A percentile compares a stretch with the other conserved stretches of the same genome.
Evolutionary conservation across 2,329 filamentous ascomycete species (phyloP).

Genomic region (Shiraia bambusicola): DNA sequence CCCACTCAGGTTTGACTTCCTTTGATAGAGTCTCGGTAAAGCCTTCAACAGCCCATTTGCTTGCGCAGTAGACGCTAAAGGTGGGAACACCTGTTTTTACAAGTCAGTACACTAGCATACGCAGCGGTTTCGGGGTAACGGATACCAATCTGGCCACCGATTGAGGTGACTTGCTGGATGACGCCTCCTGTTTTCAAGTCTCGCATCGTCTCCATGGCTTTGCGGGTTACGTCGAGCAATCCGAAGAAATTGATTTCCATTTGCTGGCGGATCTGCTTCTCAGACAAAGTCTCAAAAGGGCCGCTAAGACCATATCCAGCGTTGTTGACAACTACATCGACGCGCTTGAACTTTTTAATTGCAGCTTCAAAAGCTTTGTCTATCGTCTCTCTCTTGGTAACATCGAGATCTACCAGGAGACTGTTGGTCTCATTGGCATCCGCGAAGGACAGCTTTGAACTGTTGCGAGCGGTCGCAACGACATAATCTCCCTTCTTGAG

Average conservation of each 20-base stretch:
- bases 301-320: slow-evolving; percentile 60
- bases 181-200: slow-evolving; percentile 54
- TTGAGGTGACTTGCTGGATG: slow-evolving; percentile 58
- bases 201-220: slow-evolving; percentile 49
- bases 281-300: slow-evolving; percentile 55
- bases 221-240: slow-evolving; percentile 55
- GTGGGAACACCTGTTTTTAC: slow-evolving; percentile 38
- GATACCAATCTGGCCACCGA: slow-evolving; percentile 51
- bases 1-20: slow-evolving; percentile 52
- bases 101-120: background rate
- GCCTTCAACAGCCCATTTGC: slow-evolving; percentile 53
- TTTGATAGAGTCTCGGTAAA: slow-evolving; percentile 48
- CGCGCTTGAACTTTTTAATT: slow-evolving; percentile 53
- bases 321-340: slow-evolving; percentile 64
- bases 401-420: slow-evolving; percentile 55
- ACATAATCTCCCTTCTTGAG: slow-evolving; percentile 49
- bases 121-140: background rate
- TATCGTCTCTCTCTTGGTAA: slow-evolving; percentile 51
- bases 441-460: slow-evolving; percentile 45
- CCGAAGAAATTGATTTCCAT: slow-evolving; percentile 65
- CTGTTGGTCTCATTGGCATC: slow-evolving; percentile 51
- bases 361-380: slow-evolving; percentile 49
- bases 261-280: slow-evolving; percentile 54
- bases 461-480: slow-evolving; percentile 50
- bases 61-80: slow-evolving; percentile 45